Evolutionary conservation across 805 yeast species (phyloP).

Genomic region (Saccharomycopsis guyanensis): DNA sequence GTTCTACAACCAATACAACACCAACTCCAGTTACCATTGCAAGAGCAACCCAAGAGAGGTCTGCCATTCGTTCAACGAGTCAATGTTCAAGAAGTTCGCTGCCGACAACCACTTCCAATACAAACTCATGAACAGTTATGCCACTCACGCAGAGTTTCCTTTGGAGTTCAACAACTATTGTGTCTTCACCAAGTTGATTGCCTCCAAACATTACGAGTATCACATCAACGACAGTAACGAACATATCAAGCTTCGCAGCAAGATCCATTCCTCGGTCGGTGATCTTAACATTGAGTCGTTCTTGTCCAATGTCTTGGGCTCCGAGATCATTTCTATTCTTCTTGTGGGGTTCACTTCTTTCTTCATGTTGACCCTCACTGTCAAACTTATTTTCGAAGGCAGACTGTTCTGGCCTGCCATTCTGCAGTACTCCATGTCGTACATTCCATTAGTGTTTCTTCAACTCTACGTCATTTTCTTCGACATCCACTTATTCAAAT

Average conservation of each 20-base stretch:
- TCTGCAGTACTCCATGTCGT: slow-evolving; percentile 4
- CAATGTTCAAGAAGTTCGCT: slow-evolving; percentile 5
- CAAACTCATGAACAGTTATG: slow-evolving; percentile 1
- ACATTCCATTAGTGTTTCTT: slow-evolving; percentile 10
- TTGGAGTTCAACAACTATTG: slow-evolving; percentile 9
- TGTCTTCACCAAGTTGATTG: slow-evolving; percentile 6
- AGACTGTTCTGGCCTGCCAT: slow-evolving; percentile 4
- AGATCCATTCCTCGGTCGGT: slow-evolving; percentile 6
- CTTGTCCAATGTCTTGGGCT: slow-evolving; percentile 5
- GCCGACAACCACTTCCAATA: slow-evolving; percentile 1
- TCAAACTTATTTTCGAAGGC: slow-evolving; percentile 3
- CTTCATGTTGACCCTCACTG: not conserved
- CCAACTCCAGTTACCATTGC: slow-evolving; percentile 1
- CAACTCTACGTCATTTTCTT: slow-evolving; percentile 9
- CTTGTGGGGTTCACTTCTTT: slow-evolving; percentile 1
- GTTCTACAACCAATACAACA: slow-evolving; percentile 4
- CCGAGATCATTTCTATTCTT: slow-evolving; percentile 4
- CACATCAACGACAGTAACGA: not conserved
- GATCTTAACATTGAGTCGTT: slow-evolving; percentile 4
- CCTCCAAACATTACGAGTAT: slow-evolving; percentile 8
- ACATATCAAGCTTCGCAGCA: slow-evolving; percentile 3
- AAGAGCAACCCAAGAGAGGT: not conserved
- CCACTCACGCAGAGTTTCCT: slow-evolving; percentile 6
- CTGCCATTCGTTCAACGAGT: slow-evolving; percentile 9
- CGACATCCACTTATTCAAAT: slow-evolving; percentile 9